phyloP scores from a whole-genome alignment of 805 yeast genomes.

The Candida sonorensis region DNA sequence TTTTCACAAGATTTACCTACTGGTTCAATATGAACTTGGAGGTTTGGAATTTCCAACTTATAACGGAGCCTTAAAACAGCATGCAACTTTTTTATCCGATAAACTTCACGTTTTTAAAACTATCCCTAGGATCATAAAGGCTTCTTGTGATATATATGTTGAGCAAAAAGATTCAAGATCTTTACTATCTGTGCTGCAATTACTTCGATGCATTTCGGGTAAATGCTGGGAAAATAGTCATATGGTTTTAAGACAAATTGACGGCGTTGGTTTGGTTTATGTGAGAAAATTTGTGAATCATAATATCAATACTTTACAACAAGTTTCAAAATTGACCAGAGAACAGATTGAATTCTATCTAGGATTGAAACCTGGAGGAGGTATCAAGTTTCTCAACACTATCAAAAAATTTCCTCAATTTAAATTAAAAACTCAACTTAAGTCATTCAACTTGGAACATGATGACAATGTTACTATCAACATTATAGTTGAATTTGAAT shows the following conservation, averaged over 20 bases:
- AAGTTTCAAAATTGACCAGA: constrained; percentile 24
- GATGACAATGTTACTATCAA: constrained; percentile 28
- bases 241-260: constrained; percentile 39
- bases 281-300: constrained; percentile 32
- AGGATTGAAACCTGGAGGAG: constrained; percentile 21
- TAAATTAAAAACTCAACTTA: constrained; percentile 14
- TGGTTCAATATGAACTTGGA: constrained; percentile 45
- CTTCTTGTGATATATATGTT: constrained; percentile 37
- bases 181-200: constrained; percentile 29
- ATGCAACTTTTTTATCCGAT: constrained; percentile 36
- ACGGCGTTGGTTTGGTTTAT: constrained; percentile 37
- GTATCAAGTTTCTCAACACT: constrained; percentile 30
- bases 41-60: constrained; percentile 41
- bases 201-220: constrained; percentile 35
- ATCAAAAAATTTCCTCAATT: constrained; percentile 32
- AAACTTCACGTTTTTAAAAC: constrained; percentile 36
- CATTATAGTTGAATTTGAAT: constrained; percentile 26
- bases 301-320: constrained; percentile 27
- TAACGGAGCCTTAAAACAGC: constrained; percentile 33
- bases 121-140: constrained; percentile 34
- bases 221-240: constrained; percentile 46
- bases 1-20: constrained; percentile 33
- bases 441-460: neutral
- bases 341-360: constrained; percentile 3
- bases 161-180: constrained; percentile 37